Base-by-base conservation (phyloP, 2,329 filamentous ascomycete species). In the Venturia pyrina region DNA sequence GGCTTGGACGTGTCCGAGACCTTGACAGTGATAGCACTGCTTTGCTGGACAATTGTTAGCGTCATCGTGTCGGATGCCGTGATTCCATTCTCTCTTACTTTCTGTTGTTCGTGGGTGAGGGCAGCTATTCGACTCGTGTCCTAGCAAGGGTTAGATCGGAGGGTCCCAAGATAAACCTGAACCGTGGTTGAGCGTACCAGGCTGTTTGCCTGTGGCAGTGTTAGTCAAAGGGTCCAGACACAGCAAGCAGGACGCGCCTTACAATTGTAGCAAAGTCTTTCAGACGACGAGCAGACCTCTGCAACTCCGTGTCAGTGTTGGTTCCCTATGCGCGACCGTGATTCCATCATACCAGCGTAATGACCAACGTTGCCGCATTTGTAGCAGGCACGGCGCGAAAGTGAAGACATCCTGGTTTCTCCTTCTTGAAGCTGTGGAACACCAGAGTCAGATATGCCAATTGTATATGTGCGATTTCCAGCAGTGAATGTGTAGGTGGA, bases 221-320 rank as follows among this genome's bases (percentile, higher is more conserved):
- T 65, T 46, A 62, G 60, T 62, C 37, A 34, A 46, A 62, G 11
- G 28, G 53, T 34, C 17, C 24, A 32, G 32, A 37, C 19, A 37
- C 28, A 59, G 32, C 53, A 37, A 34, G 10, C 65, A 21, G 66
- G 50, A 66, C n/a, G 65, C 61, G 69, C 80, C 88, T 78, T 83
- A 93, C 95, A 99, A 85, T 99, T 99, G 83, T 99, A 99, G 89
- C 95, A 99, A 75, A 99, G 89, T 75, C 95, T 91, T 85, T 99
- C 93, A 68, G 93, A 90, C 68, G 93, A 97, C 69, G 93, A 95
- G 89, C 95, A 99, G 72, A 96, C 93, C 85, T 98, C 93, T 85
- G 76, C 21, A 24, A n/a, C 48, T 66, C 44, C 7, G 63, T 34
- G 69, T 76, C 68, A 75, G 71, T 70, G 68, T 67, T 68, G 44